Conservation (phyloP, 306 rosid species). For the Glycyrrhiza uralensis region DNA sequence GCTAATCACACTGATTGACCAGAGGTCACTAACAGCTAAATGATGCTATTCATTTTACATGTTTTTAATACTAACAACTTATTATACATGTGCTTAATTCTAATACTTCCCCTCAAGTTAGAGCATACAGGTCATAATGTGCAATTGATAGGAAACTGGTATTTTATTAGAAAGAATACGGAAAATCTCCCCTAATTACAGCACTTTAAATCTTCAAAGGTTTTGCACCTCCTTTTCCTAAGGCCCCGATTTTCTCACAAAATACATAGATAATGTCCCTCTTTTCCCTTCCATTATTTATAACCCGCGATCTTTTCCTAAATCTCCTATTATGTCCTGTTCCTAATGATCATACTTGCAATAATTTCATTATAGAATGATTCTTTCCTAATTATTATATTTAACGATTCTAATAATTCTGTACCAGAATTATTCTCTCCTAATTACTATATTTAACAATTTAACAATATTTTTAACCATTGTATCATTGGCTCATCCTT, state of each 20-base stretch:
- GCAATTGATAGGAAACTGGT: neutral
- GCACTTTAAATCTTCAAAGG: neutral
- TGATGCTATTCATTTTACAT: neutral
- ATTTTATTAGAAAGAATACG: neutral
- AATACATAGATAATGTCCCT: no score
- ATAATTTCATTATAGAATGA: no score
- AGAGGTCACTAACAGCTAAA: neutral
- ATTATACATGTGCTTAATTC: neutral
- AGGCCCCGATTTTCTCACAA: no score
- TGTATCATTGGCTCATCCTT: neutral
- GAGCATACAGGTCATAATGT: neutral
- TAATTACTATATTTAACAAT: no score
- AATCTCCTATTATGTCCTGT: no score
- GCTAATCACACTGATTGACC: neutral
- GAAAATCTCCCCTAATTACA: neutral
- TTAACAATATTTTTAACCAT: neutral
- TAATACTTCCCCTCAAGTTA: neutral
- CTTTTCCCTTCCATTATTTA: no score
- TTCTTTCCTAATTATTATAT: no score
- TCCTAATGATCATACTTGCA: no score
- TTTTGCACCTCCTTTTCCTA: neutral
- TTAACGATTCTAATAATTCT: no score
- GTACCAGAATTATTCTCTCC: no score
- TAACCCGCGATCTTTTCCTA: no score
- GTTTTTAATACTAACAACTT: neutral